These are phyloP conservation scores for Auricularia auricula-judae DNA, from an alignment of 768 basidiomycete species.

Conservation along the genomic window DNA sequence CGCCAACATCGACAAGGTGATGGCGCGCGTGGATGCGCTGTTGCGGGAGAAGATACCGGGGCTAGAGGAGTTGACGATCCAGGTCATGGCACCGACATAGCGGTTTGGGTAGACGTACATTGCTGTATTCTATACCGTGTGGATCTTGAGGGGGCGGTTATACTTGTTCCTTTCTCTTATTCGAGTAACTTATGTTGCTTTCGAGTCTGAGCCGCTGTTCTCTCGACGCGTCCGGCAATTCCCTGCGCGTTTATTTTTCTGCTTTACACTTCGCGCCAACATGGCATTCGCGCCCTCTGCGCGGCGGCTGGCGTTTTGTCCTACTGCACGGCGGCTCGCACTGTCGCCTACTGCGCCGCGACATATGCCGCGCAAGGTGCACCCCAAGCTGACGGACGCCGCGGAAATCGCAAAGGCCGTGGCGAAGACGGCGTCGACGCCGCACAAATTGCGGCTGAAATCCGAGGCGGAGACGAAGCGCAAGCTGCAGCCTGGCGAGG, in stretches of 20 bases:
- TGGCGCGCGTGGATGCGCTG: slow-evolving; percentile 62
- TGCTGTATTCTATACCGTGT: not conserved
- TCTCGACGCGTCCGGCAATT: not conserved
- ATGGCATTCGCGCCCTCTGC: not conserved
- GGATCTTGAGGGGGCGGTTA: not conserved
- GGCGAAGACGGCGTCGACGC: not conserved
- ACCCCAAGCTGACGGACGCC: not conserved
- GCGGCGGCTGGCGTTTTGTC: not conserved
- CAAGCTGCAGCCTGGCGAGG: not conserved
- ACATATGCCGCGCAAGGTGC: not conserved
- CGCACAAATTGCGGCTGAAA: not conserved
- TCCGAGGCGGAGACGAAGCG: not conserved
- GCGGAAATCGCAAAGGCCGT: not conserved
- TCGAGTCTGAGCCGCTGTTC: too few relatives aligned
- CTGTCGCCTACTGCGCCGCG: not conserved
- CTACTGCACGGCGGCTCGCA: not conserved
- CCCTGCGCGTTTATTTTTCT: not conserved
- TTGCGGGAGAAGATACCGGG: slow-evolving; percentile 66
- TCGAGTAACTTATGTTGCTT: not conserved
- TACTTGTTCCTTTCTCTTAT: not conserved
- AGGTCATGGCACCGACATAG: slow-evolving; percentile 30
- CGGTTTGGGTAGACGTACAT: not conserved
- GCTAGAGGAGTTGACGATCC: slow-evolving; percentile 82
- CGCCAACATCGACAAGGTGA: slow-evolving; percentile 57
- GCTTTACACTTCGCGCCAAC: not conserved